phyloP scores from a whole-genome alignment of 495 filamentous ascomycete genomes.

The Hypoxylon trugodes region DNA sequence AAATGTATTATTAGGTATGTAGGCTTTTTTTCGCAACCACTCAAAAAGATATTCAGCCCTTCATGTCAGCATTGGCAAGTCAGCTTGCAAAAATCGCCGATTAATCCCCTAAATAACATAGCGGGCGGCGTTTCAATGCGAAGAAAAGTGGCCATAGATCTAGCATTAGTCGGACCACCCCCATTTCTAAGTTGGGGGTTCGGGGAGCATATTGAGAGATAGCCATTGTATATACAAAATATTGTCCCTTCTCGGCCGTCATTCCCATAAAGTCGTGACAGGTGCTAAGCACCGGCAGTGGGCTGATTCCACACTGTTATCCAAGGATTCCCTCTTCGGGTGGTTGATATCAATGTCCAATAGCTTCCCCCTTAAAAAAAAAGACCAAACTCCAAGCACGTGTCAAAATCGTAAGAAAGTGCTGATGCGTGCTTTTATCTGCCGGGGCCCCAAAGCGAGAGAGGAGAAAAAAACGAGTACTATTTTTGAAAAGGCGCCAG shows the following conservation, averaged over 20 bases:
- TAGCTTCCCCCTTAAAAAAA: constrained; percentile 15
- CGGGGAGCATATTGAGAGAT: constrained; percentile 14
- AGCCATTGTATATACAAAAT: constrained; percentile 22
- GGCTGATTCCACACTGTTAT: constrained; percentile 10
- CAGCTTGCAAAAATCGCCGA: not conserved
- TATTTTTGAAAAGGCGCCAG: constrained; percentile 8
- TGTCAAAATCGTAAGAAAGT: constrained; percentile 9
- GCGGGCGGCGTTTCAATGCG: too few species aligned
- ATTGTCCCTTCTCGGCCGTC: constrained; percentile 27
- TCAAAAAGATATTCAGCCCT: not conserved
- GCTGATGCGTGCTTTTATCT: constrained; percentile 38
- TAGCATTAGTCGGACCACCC: not conserved
- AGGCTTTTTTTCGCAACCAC: not conserved
- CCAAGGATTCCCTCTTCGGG: constrained; percentile 16
- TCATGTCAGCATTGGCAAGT: not conserved
- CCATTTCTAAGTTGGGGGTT: not conserved
- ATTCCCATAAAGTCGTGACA: constrained; percentile 31
- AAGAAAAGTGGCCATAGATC: not conserved
- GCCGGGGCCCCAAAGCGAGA: constrained; percentile 10
- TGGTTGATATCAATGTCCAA: constrained; percentile 14
- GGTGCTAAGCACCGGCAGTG: constrained; percentile 25
- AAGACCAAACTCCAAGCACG: constrained; percentile 32
- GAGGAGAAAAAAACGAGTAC: constrained; percentile 14
- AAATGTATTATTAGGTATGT: not conserved
- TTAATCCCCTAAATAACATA: not conserved